These are phyloP conservation scores for Mallotus repandus DNA, from an alignment of 441 rosid species.

Conservation along the genomic window DNA sequence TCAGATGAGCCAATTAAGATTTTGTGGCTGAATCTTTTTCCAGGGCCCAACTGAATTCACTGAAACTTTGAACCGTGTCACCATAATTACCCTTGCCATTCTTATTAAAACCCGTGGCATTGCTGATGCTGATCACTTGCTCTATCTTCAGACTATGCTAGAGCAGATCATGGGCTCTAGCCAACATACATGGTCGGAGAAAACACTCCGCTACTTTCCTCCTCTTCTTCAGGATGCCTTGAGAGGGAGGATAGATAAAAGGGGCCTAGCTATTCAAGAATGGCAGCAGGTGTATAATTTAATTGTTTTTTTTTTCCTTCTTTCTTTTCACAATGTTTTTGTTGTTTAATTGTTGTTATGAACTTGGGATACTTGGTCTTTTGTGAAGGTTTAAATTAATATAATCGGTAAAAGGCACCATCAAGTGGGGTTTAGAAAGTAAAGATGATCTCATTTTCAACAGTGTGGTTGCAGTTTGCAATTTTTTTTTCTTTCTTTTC, in stretches of 20 bases:
- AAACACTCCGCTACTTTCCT: constrained; percentile 85
- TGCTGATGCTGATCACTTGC: constrained; percentile 95
- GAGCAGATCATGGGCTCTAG: constrained; percentile 89
- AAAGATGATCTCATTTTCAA: neutral
- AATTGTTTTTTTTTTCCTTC: constrained; percentile 5
- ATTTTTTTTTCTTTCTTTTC: neutral
- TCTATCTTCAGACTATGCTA: constrained; percentile 83
- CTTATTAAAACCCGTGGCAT: constrained; percentile 96
- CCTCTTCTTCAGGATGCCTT: constrained; percentile 76
- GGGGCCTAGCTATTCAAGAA: constrained; percentile 68
- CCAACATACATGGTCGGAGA: constrained; percentile 96
- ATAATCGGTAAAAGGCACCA: neutral
- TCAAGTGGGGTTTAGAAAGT: neutral
- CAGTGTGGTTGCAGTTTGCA: neutral
- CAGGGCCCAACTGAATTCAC: constrained; percentile 99
- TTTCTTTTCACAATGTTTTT: neutral
- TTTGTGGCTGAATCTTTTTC: constrained; percentile 26
- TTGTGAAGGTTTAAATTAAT: neutral
- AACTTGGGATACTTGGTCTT: neutral
- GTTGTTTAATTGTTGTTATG: neutral
- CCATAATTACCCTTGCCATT: constrained; percentile 88
- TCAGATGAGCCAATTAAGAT: constrained; percentile 18
- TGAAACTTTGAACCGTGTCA: constrained; percentile 87
- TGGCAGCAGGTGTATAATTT: constrained; percentile 73
- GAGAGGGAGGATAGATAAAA: constrained; percentile 64